A percentile compares a stretch with the other conserved stretches of the same genome.
phyloP scores from a whole-genome alignment of 2,329 filamentous ascomycete species.

The Aspergillus piperis region DNA sequence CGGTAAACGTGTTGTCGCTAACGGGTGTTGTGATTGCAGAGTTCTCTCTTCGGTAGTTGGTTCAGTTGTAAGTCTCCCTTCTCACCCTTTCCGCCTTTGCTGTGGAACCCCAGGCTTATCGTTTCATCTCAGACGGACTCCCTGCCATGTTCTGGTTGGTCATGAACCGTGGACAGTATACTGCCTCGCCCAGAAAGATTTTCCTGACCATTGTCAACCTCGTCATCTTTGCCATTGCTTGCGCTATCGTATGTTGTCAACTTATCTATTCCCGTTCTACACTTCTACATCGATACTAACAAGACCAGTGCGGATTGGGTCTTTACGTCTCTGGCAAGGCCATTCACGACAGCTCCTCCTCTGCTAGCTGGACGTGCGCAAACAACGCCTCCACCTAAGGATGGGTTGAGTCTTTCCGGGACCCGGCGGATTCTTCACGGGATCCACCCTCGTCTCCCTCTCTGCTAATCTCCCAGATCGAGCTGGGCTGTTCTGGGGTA shows the following conservation, averaged over 20 bases:
- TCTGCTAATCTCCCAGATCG: not conserved
- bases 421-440: not conserved
- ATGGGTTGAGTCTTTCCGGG: not conserved
- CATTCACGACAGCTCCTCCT: conserved; percentile 37
- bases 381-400: conserved; percentile 30
- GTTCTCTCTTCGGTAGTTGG: conserved; percentile 65
- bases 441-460: not conserved
- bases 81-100: no score
- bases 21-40: conserved; percentile 30
- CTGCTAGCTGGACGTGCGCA: conserved; percentile 42
- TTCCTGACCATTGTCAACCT: conserved; percentile 49
- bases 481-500: conserved; percentile 3
- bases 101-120: conserved; percentile 8
- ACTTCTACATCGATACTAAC: conserved; percentile 5
- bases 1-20: not conserved
- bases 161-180: conserved; percentile 48
- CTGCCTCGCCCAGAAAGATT: conserved; percentile 45
- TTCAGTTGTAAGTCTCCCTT: conserved; percentile 53
- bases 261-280: not conserved
- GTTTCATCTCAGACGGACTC: conserved; percentile 34
- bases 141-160: conserved; percentile 51
- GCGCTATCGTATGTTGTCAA: conserved; percentile 26
- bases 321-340: conserved; percentile 44
- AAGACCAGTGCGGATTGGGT: conserved; percentile 40
- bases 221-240: conserved; percentile 40